Base-by-base conservation (phyloP, 2,329 filamentous ascomycete species). In the Colletotrichum sp. region DNA sequence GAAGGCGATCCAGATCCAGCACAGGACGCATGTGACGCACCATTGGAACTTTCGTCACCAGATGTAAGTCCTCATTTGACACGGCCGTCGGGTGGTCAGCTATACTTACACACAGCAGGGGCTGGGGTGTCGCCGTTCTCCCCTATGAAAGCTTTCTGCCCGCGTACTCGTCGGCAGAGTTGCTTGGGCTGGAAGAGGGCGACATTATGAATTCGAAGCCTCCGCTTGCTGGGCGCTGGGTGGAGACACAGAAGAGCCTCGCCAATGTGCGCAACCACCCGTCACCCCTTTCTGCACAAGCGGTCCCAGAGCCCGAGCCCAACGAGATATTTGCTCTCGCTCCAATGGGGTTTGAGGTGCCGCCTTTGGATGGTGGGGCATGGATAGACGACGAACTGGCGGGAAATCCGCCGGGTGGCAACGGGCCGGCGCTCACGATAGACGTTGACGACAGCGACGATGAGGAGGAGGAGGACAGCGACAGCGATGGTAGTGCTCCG, bases 121-220 rank as follows among this genome's bases (percentile, higher is more conserved):
- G 88, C 2, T 91, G 89, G 89, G 88, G 89, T 8, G 84, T 90
- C 12, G 80, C 90, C 55, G 84, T 88, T 8, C 79, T 91, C 8
- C 85, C 86, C 1, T 83, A 85, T 39, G 85, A 82, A 68, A 85
- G 83, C 74, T 90, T 90, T 77, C 79, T 87, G 64, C 77, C 78
- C 5, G 85, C 86, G 32, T 75, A 80, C 8, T 60, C 62, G 21
- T 10, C 60, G 10, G 55, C 57, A 4, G 69, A 78, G 24, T 34
- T 75, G 2, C 39, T 78, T 1, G 77, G 76, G 6, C 30, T 77
- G 44, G 15, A 68, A 2, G 44, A 60, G 6, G 15, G 36, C 2
- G 62, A 77, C n/a, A 44, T 76, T n/a, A 72, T 73, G 34, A 65
- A 64, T 15, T 72, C 68, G 7, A 75, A 75, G 6, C 39, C 68